These are phyloP conservation scores for Phialocephala subalpina DNA, from an alignment of 2,329 filamentous ascomycete genomes.

Conservation along the genomic window DNA sequence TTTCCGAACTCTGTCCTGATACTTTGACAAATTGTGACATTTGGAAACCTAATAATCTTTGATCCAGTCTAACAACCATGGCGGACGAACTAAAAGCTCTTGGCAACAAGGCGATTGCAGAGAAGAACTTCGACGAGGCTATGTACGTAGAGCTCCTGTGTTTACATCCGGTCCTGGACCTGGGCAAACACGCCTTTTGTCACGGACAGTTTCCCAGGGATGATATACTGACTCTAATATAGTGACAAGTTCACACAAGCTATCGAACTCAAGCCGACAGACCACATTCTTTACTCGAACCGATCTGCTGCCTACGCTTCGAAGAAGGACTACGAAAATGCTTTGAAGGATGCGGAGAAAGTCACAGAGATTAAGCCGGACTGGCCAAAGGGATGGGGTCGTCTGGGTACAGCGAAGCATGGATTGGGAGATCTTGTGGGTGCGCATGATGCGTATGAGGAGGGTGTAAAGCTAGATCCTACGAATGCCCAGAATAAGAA, in stretches of 20 bases:
- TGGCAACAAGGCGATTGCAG: constrained; percentile 98
- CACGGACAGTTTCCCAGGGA: not conserved
- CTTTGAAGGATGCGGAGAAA: constrained; percentile 90
- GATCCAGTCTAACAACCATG: constrained; percentile 35
- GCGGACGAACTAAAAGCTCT: constrained; percentile 90
- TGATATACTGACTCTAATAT: constrained; percentile 28
- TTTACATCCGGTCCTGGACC: constrained; percentile 24
- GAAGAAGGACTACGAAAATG: constrained; percentile 85
- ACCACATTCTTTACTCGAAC: constrained; percentile 99
- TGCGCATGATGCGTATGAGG: constrained; percentile 89
- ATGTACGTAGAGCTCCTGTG: constrained; percentile 70
- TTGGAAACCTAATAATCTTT: not conserved
- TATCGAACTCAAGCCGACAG: constrained; percentile 84
- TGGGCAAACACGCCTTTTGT: not conserved
- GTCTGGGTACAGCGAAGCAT: constrained; percentile 91
- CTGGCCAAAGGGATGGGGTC: constrained; percentile 96
- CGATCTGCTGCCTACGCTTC: constrained; percentile 89
- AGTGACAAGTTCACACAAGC: constrained; percentile 96
- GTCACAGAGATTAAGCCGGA: constrained; percentile 95
- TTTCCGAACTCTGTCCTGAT: constrained; percentile 1
- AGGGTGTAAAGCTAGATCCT: constrained; percentile 92
- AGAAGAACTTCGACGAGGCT: constrained; percentile 95
- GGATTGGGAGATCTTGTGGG: constrained; percentile 85
- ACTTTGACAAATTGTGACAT: not conserved
- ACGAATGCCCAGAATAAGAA: constrained; percentile 92